Base-by-base conservation (phyloP, 2,329 filamentous ascomycete genomes). In the Trichophyton rubrum region DNA sequence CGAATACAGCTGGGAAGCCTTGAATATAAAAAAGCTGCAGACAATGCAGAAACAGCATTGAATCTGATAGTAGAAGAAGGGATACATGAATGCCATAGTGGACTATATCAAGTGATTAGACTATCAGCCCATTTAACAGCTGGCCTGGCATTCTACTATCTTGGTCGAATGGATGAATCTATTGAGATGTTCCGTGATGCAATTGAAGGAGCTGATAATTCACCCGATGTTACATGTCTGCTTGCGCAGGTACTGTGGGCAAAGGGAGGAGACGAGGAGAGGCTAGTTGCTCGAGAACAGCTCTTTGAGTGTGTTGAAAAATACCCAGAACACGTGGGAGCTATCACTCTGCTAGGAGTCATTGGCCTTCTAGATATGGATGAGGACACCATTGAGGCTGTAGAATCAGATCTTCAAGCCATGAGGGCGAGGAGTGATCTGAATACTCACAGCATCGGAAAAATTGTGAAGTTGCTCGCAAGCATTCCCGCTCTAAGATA, bases 161-260 rank as follows among this genome's bases (percentile, higher is more conserved):
- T 79, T 35, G 75, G 82, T 24, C 77, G 85, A 24, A 81, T 87
- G 65, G 81, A 85, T 45, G 81, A 84, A 58, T 87, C 90, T 0
- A 84, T 96, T 27, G 78, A 81, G 9, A 90, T 87, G 74, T 95
- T 99, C 72, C 84, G 89, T 64, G 79, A 84, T 2, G 90, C 90
- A 0, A 78, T 97, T 6, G 80, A 85, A 60, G 90, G 95, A 70
- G 90, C 88, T 0, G 77, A 82, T 33, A 82, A 82, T 41, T 85
- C 90, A 63, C 87, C 91, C 0, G 90, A 96, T 68, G 87, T 92
- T 0, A 85, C 90, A 0, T 96, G 91, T 68, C 79, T 96, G 11
- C 79, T 97, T 11, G 88, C 91, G 0, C 90, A 97, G 73, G 88
- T 97, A 0, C 80, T 97, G 0, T 99, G 93, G 92, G 91, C 91